These are phyloP conservation scores for Lasiosphaeris hirsuta DNA, from an alignment of 495 filamentous ascomycete species.

Conservation along the genomic window DNA sequence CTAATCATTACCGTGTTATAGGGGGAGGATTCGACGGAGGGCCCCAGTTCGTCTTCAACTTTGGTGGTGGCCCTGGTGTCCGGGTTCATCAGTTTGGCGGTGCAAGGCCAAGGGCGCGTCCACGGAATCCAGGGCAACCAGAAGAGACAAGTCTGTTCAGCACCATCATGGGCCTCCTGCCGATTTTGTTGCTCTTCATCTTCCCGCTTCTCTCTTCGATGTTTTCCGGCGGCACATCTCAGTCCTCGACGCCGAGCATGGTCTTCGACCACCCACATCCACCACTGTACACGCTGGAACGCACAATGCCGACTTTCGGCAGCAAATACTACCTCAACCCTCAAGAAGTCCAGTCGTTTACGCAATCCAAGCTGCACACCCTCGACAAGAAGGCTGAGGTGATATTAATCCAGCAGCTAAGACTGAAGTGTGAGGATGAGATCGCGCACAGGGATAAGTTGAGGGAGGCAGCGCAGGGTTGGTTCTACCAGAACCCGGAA, in stretches of 20 bases:
- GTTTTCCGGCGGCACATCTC: slow-evolving; percentile 58
- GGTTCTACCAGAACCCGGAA: slow-evolving; percentile 76
- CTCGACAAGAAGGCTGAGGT: slow-evolving; percentile 76
- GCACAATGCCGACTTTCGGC: slow-evolving; percentile 64
- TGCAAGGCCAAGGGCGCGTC: slow-evolving; percentile 61
- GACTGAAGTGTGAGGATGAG: slow-evolving; percentile 70
- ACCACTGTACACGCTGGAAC: slow-evolving; percentile 64
- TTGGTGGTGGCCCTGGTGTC: slow-evolving; percentile 77
- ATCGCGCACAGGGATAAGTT: slow-evolving; percentile 57
- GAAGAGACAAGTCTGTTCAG: slow-evolving; percentile 46
- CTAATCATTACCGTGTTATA: background rate
- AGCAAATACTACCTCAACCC: slow-evolving; percentile 86
- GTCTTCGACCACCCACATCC: slow-evolving; percentile 63
- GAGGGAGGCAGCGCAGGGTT: slow-evolving; percentile 79
- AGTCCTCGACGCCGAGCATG: slow-evolving; percentile 62
- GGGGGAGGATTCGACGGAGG: slow-evolving; percentile 61
- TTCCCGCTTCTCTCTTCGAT: slow-evolving; percentile 81
- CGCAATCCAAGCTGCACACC: slow-evolving; percentile 58
- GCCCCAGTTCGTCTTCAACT: slow-evolving; percentile 86
- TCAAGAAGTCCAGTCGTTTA: slow-evolving; percentile 66
- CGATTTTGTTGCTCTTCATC: slow-evolving; percentile 83
- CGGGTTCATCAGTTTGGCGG: slow-evolving; percentile 87
- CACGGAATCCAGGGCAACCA: slow-evolving; percentile 61
- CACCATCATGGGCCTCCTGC: slow-evolving; percentile 66
- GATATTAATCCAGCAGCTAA: slow-evolving; percentile 62